Conservation (phyloP, 148 eudicot genomes). For the Euryodendron excelsum region DNA sequence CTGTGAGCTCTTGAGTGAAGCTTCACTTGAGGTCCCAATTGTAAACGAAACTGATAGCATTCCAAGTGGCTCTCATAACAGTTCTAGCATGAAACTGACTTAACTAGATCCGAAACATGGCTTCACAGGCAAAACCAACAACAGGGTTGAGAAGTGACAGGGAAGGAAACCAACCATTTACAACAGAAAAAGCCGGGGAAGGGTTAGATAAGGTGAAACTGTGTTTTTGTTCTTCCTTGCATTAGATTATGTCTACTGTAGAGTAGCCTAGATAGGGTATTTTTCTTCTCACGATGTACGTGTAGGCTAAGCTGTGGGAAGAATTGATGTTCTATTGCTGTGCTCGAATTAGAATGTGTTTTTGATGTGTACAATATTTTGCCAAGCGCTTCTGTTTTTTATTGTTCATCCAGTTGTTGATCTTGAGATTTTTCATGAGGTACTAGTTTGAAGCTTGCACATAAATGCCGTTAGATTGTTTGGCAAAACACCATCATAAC, state of each 20-base stretch:
- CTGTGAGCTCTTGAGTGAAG: conserved; percentile 29
- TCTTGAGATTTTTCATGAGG: no score
- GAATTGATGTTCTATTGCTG: no score
- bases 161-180: conserved; percentile 16
- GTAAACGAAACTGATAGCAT: conserved; percentile 14
- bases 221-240: neutral
- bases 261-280: neutral
- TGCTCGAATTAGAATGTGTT: no score
- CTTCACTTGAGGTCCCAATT: conserved; percentile 34
- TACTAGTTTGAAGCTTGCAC: no score
- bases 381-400: no score
- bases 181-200: conserved; percentile 20
- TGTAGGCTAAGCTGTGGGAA: no score
- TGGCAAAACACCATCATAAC: no score
- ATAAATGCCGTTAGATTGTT: no score
- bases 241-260: neutral
- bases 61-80: conserved; percentile 15
- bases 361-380: no score
- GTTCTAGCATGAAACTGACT: conserved; percentile 3
- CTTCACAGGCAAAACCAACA: conserved; percentile 5
- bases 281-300: no score
- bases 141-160: conserved; percentile 7
- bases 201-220: conserved; percentile 12
- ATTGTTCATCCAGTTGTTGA: no score
- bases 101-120: neutral